Evolutionary conservation across 768 basidiomycete genomes (phyloP).

Genomic region (Suillus cothurnatus): DNA sequence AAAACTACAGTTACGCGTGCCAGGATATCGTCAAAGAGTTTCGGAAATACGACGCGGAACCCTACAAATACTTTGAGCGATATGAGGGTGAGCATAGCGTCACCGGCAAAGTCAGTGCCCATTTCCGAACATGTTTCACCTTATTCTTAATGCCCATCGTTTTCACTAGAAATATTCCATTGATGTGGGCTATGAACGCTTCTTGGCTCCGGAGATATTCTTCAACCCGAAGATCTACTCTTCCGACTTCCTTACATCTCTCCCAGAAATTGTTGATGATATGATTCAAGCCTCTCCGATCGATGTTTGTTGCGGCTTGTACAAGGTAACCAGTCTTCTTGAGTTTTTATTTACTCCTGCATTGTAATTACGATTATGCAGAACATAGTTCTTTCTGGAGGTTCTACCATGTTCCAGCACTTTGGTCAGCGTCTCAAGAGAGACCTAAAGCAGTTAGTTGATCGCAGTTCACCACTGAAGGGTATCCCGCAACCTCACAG

Average conservation of each 20-base stretch:
- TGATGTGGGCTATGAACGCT: slow-evolving; percentile 97
- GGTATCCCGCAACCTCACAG: too few relatives aligned
- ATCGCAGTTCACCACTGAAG: too few relatives aligned
- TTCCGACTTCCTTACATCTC: slow-evolving; percentile 94
- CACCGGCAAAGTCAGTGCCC: slow-evolving; percentile 74
- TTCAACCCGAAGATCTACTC: slow-evolving; percentile 99
- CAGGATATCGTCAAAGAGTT: slow-evolving; percentile 99
- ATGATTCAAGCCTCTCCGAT: slow-evolving; percentile 97
- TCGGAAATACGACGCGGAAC: slow-evolving; percentile 96
- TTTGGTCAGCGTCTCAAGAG: slow-evolving; percentile 97
- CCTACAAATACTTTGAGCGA: slow-evolving; percentile 91
- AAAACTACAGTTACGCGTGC: slow-evolving; percentile 97
- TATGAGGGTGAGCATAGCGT: slow-evolving; percentile 94
- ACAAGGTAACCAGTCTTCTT: slow-evolving; percentile 71
- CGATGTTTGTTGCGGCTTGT: slow-evolving; percentile 93
- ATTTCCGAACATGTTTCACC: neutral
- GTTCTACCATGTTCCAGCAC: slow-evolving; percentile 99
- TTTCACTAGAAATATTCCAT: slow-evolving; percentile 79
- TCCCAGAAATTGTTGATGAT: slow-evolving; percentile 94
- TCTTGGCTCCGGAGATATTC: slow-evolving; percentile 98
- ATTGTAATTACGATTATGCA: slow-evolving; percentile 29
- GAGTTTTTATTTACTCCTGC: neutral
- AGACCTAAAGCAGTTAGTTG: slow-evolving; percentile 92
- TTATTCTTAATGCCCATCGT: too few relatives aligned
- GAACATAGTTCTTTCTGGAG: slow-evolving; percentile 98